phyloP scores from a whole-genome alignment of 2,329 filamentous ascomycete species.

The Mycogone perniciosa region DNA sequence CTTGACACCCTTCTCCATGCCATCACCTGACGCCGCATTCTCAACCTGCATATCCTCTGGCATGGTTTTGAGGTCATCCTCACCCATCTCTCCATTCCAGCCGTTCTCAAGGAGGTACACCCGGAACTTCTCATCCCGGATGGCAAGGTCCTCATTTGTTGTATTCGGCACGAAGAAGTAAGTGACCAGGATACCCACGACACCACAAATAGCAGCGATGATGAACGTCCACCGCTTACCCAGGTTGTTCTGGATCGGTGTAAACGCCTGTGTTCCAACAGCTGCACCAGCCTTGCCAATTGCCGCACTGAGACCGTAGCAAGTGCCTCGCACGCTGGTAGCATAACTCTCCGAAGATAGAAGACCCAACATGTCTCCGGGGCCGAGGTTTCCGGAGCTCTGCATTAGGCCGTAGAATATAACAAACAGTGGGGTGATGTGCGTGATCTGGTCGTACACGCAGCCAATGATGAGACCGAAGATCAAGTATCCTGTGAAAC shows the following conservation, averaged over 20 bases:
- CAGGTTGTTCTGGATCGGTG: constrained; percentile 37
- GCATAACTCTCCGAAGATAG: constrained; percentile 45
- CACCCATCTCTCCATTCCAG: constrained; percentile 40
- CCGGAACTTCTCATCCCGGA: constrained; percentile 38
- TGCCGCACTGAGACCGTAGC: constrained; percentile 45
- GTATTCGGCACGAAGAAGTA: constrained; percentile 42
- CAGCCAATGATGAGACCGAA: constrained; percentile 47
- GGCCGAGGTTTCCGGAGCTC: constrained; percentile 42
- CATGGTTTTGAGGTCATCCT: constrained; percentile 17
- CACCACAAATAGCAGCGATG: constrained; percentile 44
- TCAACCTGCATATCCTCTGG: constrained; percentile 15
- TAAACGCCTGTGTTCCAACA: constrained; percentile 45
- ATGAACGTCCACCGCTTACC: constrained; percentile 47
- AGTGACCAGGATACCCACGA: constrained; percentile 40
- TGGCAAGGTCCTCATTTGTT: constrained; percentile 36
- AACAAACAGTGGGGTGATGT: constrained; percentile 45
- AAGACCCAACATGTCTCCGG: constrained; percentile 45
- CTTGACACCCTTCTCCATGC: constrained; percentile 17
- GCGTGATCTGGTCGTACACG: constrained; percentile 40
- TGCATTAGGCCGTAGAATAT: constrained; percentile 48
- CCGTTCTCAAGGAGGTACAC: constrained; percentile 37
- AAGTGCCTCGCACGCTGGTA: constrained; percentile 45
- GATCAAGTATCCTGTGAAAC: constrained; percentile 43
- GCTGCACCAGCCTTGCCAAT: constrained; percentile 47
- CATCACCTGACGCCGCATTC: neutral